A percentile compares a stretch with the other conserved stretches of the same genome.
Evolutionary conservation across 805 yeast genomes (phyloP).

Genomic region (Sporopachydermia quercuum): DNA sequence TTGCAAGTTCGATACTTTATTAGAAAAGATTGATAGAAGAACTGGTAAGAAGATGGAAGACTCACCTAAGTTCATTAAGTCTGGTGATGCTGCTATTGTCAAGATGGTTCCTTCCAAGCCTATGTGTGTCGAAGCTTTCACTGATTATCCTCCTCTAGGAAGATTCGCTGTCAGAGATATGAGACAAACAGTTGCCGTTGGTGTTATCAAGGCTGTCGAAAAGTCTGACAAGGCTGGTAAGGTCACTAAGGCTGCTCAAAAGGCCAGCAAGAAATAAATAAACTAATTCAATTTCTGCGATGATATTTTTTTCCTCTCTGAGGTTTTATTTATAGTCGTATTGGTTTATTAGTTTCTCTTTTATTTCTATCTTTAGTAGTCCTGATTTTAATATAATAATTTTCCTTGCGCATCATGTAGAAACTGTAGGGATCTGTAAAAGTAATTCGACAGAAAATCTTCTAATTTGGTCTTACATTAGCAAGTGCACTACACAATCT

Average conservation of each 20-base stretch:
- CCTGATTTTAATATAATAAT: too few relatives aligned
- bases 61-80: constrained; percentile 82
- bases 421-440: too few relatives aligned
- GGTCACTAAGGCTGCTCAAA: constrained; percentile 92
- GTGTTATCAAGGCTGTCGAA: constrained; percentile 92
- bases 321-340: too few relatives aligned
- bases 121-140: constrained; percentile 88
- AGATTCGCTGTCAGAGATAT: constrained; percentile 98
- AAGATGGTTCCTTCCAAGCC: constrained; percentile 81
- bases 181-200: constrained; percentile 99
- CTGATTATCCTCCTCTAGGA: constrained; percentile 93
- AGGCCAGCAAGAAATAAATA: constrained; percentile 71
- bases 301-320: too few relatives aligned
- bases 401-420: too few relatives aligned
- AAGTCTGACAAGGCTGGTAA: constrained; percentile 59
- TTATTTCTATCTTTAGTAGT: too few relatives aligned
- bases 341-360: too few relatives aligned
- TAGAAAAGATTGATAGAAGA: constrained; percentile 68
- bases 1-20: constrained; percentile 67
- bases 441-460: too few relatives aligned
- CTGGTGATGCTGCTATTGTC: constrained; percentile 94
- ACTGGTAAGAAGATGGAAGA: constrained; percentile 64
- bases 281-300: too few relatives aligned
- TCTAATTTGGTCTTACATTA: too few relatives aligned
- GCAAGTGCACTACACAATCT: too few relatives aligned